A percentile compares a stretch with the other conserved stretches of the same genome.
Evolutionary conservation across 306 rosid genomes (phyloP).

Genomic region (Fragaria iinumae): DNA sequence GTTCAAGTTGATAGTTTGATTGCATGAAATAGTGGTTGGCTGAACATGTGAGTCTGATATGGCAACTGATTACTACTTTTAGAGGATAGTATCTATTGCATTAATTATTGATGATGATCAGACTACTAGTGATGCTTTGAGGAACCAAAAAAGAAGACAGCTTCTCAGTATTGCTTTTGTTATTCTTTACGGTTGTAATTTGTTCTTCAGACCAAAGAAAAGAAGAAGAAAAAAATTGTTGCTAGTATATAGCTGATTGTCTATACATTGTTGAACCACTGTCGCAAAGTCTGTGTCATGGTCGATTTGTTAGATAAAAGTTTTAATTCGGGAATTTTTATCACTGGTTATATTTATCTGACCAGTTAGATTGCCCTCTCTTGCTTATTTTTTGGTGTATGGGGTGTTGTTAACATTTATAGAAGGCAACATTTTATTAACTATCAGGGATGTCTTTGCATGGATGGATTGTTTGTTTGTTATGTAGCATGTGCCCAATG

Average conservation of each 20-base stretch:
- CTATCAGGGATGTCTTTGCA: background rate
- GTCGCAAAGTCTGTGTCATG: background rate
- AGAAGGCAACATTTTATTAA: background rate
- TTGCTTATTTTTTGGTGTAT: background rate
- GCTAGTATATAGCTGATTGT: background rate
- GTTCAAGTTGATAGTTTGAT: background rate
- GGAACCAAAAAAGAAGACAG: background rate
- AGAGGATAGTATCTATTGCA: background rate
- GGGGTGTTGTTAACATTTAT: background rate
- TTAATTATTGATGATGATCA: background rate
- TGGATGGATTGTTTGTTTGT: background rate
- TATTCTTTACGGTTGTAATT: background rate
- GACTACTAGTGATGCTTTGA: background rate
- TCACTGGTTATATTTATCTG: background rate
- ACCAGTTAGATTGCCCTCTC: background rate
- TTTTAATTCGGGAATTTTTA: too few species aligned
- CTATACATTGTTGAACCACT: background rate
- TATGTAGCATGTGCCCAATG: background rate
- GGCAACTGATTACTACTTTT: background rate
- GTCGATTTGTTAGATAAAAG: background rate
- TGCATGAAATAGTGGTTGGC: background rate
- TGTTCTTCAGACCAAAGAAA: background rate
- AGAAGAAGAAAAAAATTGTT: background rate
- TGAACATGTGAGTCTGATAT: conserved; percentile 1
- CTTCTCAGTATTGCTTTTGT: background rate